Conservation (phyloP, 1,139 yeast species). For the Suhomyces choctaworum region DNA sequence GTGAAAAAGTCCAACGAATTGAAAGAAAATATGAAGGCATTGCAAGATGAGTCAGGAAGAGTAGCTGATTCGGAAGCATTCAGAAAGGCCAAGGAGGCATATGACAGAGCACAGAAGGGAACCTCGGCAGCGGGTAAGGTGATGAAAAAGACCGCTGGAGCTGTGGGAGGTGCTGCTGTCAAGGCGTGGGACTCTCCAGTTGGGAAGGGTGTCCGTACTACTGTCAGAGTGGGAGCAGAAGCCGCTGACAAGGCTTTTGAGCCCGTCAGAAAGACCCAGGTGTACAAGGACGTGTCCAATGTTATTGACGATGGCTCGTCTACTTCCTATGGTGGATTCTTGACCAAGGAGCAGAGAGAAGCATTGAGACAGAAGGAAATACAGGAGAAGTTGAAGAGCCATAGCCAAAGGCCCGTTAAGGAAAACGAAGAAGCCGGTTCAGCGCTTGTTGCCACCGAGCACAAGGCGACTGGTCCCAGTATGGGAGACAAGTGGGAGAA, state of each 20-base stretch:
- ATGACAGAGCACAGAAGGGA: slow-evolving; percentile 78
- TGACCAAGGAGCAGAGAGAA: slow-evolving; percentile 80
- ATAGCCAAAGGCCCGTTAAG: slow-evolving; percentile 61
- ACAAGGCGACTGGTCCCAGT: slow-evolving; percentile 71
- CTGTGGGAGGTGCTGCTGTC: slow-evolving; percentile 83
- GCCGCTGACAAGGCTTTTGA: slow-evolving; percentile 84
- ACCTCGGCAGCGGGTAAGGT: slow-evolving; percentile 83
- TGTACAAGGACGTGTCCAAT: slow-evolving; percentile 84
- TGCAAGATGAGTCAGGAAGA: slow-evolving; percentile 95
- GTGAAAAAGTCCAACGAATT: slow-evolving; percentile 89
- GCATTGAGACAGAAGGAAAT: slow-evolving; percentile 70
- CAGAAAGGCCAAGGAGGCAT: slow-evolving; percentile 91
- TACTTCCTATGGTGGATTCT: slow-evolving; percentile 90
- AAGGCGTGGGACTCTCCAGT: slow-evolving; percentile 98
- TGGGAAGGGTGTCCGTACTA: slow-evolving; percentile 81
- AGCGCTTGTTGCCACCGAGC: slow-evolving; percentile 78
- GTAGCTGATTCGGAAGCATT: slow-evolving; percentile 94
- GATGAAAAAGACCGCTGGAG: slow-evolving; percentile 88
- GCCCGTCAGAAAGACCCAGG: slow-evolving; percentile 89
- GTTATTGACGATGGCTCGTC: slow-evolving; percentile 91
- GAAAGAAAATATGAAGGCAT: slow-evolving; percentile 88
- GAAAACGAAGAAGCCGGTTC: slow-evolving; percentile 87
- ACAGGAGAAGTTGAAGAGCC: slow-evolving; percentile 35
- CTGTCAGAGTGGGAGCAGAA: slow-evolving; percentile 78
- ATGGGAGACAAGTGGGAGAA: slow-evolving; percentile 67